Evolutionary conservation across 2,329 filamentous ascomycete species (phyloP).

Genomic region (Alternaria longipes): DNA sequence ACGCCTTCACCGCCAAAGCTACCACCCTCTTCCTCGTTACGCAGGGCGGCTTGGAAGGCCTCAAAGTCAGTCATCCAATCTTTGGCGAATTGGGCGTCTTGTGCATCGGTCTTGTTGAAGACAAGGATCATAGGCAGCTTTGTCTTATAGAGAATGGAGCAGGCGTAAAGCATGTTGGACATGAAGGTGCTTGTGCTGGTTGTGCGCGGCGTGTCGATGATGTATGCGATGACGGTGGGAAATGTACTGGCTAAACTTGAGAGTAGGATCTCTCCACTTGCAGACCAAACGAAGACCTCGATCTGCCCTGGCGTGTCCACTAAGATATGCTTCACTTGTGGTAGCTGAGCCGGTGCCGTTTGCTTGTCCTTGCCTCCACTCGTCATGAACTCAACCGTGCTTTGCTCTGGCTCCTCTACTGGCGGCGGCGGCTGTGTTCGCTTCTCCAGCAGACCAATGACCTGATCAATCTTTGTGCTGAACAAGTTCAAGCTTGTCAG

Average conservation of each 20-base stretch:
- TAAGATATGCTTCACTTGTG: slow-evolving; percentile 78
- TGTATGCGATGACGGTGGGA: slow-evolving; percentile 95
- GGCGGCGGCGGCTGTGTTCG: slow-evolving; percentile 68
- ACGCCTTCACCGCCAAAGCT: slow-evolving; percentile 78
- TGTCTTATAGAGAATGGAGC: slow-evolving; percentile 98
- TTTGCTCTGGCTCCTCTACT: slow-evolving; percentile 37
- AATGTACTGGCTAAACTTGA: slow-evolving; percentile 93
- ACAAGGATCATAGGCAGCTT: slow-evolving; percentile 98
- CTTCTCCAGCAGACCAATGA: slow-evolving; percentile 89
- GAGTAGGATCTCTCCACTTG: slow-evolving; percentile 90
- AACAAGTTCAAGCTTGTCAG: slow-evolving; percentile 95
- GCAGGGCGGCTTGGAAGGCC: slow-evolving; percentile 86
- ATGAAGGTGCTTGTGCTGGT: slow-evolving; percentile 96
- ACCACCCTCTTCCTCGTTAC: slow-evolving; percentile 79
- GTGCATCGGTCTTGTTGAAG: slow-evolving; percentile 98
- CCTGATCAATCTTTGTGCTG: slow-evolving; percentile 97
- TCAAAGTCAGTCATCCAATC: slow-evolving; percentile 99
- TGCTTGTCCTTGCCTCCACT: slow-evolving; percentile 41
- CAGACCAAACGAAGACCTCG: slow-evolving; percentile 98
- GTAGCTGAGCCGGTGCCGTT: slow-evolving; percentile 57
- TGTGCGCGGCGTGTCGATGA: slow-evolving; percentile 95
- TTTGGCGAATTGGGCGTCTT: slow-evolving; percentile 88
- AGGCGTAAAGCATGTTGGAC: slow-evolving; percentile 99
- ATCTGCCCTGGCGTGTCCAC: slow-evolving; percentile 98
- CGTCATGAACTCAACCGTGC: slow-evolving; percentile 49